phyloP scores from a whole-genome alignment of 768 basidiomycete species.

The Ephemerocybe angulata region DNA sequence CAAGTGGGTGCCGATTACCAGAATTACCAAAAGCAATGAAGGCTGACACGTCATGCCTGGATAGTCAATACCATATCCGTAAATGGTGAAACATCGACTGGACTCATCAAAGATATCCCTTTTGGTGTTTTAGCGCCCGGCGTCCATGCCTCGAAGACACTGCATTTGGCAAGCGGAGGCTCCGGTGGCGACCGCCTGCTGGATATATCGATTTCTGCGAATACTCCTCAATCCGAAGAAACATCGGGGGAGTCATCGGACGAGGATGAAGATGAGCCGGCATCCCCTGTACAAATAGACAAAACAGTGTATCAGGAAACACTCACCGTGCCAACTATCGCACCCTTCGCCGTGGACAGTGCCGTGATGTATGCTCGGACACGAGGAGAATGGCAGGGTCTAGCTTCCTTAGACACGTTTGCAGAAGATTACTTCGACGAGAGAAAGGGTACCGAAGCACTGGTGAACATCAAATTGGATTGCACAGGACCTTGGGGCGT shows the following conservation, averaged over 20 bases:
- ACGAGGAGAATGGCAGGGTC: slow-evolving; percentile 36
- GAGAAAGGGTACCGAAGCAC: slow-evolving; percentile 50
- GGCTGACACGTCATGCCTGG: neutral
- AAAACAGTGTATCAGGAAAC: slow-evolving; percentile 65
- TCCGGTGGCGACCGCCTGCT: slow-evolving; percentile 67
- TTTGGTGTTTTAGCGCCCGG: slow-evolving; percentile 66
- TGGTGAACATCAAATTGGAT: slow-evolving; percentile 48
- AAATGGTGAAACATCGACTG: slow-evolving; percentile 60
- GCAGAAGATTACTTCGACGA: slow-evolving; percentile 53
- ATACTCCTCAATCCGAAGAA: slow-evolving; percentile 24
- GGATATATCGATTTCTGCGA: slow-evolving; percentile 78
- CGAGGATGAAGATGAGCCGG: slow-evolving; percentile 19
- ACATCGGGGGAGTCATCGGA: slow-evolving; percentile 15
- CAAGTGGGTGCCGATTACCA: slow-evolving; percentile 55
- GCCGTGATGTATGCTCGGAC: slow-evolving; percentile 52
- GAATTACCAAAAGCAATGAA: too few species aligned
- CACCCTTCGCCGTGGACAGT: slow-evolving; percentile 54
- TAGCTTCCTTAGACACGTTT: slow-evolving; percentile 53
- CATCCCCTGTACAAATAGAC: slow-evolving; percentile 22
- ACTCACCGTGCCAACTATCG: slow-evolving; percentile 61
- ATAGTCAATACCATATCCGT: slow-evolving; percentile 60
- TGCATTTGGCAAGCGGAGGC: slow-evolving; percentile 61
- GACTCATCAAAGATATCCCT: slow-evolving; percentile 68
- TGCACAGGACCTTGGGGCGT: slow-evolving; percentile 56
- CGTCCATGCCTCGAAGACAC: slow-evolving; percentile 51